Evolutionary conservation across 2,329 filamentous ascomycete genomes (phyloP).

Genomic region (Fonsecaea erecta): DNA sequence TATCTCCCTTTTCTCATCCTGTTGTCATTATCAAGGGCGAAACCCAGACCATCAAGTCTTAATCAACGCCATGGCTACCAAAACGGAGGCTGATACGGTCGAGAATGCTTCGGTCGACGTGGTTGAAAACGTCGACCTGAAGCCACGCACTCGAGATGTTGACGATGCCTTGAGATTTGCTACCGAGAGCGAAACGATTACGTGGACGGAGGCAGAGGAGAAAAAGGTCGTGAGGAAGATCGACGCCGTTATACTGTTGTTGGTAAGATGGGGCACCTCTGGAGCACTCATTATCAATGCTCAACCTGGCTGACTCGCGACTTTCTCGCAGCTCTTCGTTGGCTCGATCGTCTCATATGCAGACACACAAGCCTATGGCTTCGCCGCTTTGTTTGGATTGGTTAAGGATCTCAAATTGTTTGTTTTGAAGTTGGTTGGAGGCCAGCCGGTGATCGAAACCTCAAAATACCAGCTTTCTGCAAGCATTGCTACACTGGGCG

Average conservation of each 20-base stretch:
- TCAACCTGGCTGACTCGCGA: too few species aligned
- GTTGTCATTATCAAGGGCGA: too few species aligned
- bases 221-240: conserved; percentile 19
- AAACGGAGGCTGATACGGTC: conserved; percentile 10
- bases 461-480: conserved; percentile 18
- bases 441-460: conserved; percentile 10
- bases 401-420: conserved; percentile 20
- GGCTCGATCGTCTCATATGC: conserved; percentile 17
- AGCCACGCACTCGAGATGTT: conserved; percentile 7
- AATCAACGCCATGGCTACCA: conserved; percentile 6
- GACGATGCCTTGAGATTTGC: conserved; percentile 19
- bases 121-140: neutral
- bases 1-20: too few species aligned
- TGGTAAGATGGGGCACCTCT: conserved; percentile 13
- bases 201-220: conserved; percentile 17
- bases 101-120: conserved; percentile 4
- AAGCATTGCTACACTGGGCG: conserved; percentile 11
- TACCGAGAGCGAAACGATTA: conserved; percentile 6
- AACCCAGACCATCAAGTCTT: neutral
- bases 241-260: conserved; percentile 16
- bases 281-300: neutral
- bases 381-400: conserved; percentile 20
- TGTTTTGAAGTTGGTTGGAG: conserved; percentile 13
- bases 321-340: conserved; percentile 11
- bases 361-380: conserved; percentile 23